Evolutionary conservation across 768 basidiomycete species (phyloP).

Genomic region (Krasilnikovozyma curviuscula): DNA sequence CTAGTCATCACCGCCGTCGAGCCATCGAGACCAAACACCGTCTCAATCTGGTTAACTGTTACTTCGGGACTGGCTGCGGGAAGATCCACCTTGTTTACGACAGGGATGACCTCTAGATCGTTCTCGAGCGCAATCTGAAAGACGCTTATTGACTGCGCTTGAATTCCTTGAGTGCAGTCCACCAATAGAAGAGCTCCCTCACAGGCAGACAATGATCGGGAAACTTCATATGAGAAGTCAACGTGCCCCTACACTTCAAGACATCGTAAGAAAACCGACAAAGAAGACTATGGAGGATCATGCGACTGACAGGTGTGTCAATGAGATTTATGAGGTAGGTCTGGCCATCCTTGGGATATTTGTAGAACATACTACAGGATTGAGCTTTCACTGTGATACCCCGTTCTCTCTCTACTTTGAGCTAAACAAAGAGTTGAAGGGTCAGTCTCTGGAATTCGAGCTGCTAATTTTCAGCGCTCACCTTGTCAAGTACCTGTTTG

Average conservation of each 20-base stretch:
- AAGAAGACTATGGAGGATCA: background rate
- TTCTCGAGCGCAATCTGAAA: constrained; percentile 71
- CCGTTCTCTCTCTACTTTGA: constrained; percentile 90
- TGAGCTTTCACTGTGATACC: constrained; percentile 91
- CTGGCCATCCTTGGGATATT: constrained; percentile 29
- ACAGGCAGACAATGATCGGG: constrained; percentile 74
- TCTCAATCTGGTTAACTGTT: constrained; percentile 58
- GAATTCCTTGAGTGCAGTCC: constrained; percentile 92
- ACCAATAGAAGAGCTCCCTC: constrained; percentile 74
- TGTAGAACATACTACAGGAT: constrained; percentile 66
- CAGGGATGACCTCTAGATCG: constrained; percentile 35
- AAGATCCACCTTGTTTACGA: constrained; percentile 53
- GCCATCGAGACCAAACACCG: constrained; percentile 62
- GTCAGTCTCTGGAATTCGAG: background rate
- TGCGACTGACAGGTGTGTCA: constrained; percentile 63
- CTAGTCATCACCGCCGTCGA: constrained; percentile 58
- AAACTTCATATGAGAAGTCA: constrained; percentile 94
- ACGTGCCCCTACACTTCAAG: constrained; percentile 50
- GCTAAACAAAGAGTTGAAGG: constrained; percentile 11
- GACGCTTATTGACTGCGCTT: constrained; percentile 91
- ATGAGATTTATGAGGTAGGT: constrained; percentile 74
- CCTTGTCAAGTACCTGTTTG: constrained; percentile 33
- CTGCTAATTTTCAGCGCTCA: background rate
- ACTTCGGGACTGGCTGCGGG: constrained; percentile 68
- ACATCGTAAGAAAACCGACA: too few relatives aligned